Evolutionary conservation across 2,329 filamentous ascomycete genomes (phyloP).

Genomic region (Aspergillus sp.): DNA sequence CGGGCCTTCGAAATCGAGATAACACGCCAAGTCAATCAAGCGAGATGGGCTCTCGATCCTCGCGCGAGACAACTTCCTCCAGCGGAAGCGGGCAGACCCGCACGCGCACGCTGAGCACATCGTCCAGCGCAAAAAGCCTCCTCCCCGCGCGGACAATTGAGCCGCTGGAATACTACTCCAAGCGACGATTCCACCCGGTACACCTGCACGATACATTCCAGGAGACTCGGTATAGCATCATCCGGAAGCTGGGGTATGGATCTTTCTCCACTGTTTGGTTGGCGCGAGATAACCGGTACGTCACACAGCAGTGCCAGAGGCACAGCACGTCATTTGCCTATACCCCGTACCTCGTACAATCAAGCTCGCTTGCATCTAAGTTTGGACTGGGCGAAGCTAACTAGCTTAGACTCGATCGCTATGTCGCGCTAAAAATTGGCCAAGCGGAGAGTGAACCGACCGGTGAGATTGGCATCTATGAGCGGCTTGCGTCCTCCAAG

Average conservation of each 20-base stretch:
- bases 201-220: slow-evolving; percentile 1
- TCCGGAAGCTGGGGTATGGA: slow-evolving; percentile 2
- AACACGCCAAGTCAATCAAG: neutral
- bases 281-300: neutral
- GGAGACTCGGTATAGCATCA: neutral
- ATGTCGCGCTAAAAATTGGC: slow-evolving; percentile 3
- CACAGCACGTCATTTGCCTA: too few species aligned
- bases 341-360: too few species aligned
- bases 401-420: neutral
- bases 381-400: neutral
- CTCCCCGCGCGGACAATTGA: neutral
- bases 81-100: neutral
- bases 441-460: neutral
- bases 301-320: neutral
- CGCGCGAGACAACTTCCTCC: neutral
- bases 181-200: neutral
- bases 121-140: neutral
- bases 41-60: neutral
- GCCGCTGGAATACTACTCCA: neutral
- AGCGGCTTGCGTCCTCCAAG: neutral
- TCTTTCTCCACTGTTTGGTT: slow-evolving; percentile 9
- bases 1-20: too few species aligned
- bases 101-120: neutral
- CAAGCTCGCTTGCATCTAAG: too few species aligned
- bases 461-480: slow-evolving; percentile 1